phyloP scores from a whole-genome alignment of 305 asterid genomes.

The Fraxinus baroniana region DNA sequence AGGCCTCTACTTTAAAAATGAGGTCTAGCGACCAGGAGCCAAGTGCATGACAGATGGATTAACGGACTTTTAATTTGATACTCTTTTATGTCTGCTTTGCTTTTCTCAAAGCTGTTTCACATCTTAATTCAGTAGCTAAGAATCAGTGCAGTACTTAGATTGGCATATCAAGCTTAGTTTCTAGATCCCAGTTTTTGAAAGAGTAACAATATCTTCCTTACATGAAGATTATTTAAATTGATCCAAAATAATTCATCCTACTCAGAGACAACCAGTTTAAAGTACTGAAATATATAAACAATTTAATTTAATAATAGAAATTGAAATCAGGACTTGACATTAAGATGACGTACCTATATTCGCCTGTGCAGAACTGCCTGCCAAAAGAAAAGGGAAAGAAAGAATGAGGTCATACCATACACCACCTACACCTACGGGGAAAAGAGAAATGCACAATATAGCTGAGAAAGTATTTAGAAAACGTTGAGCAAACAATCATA shows the following conservation, averaged over 20 bases:
- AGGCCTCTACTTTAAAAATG: neutral
- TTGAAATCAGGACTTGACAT: slow-evolving; percentile 3
- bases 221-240: neutral
- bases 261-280: neutral
- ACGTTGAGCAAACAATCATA: neutral
- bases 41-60: neutral
- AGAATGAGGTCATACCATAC: neutral
- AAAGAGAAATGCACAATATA: neutral
- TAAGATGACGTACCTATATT: slow-evolving; percentile 61
- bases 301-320: neutral
- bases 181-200: neutral
- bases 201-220: neutral
- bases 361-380: slow-evolving; percentile 97
- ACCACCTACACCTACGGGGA: neutral
- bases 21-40: neutral
- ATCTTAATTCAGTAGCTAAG: neutral
- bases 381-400: slow-evolving; percentile 17
- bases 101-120: neutral
- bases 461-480: neutral
- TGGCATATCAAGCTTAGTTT: neutral
- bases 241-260: neutral
- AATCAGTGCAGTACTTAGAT: neutral
- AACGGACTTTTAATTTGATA: neutral
- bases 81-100: neutral
- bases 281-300: neutral